phyloP scores from a whole-genome alignment of 176 grass and related monocot species.

The Hyparrhenia diplandra region DNA sequence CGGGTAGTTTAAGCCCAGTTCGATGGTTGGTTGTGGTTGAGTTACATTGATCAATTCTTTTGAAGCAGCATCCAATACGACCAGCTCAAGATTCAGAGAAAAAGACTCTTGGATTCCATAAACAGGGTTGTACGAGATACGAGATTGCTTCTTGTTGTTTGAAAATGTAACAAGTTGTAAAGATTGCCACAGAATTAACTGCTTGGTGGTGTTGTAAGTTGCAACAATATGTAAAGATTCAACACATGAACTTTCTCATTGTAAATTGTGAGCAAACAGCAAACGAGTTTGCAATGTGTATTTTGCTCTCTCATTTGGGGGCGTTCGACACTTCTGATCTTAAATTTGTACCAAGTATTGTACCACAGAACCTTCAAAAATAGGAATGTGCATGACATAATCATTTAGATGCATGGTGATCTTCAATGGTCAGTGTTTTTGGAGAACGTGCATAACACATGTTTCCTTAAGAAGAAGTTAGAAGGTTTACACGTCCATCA shows the following conservation, averaged over 20 bases:
- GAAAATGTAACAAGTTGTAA: constrained; percentile 22
- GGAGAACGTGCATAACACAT: no score
- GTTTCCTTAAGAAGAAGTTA: no score
- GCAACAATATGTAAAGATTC: constrained; percentile 12
- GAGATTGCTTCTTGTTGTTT: not conserved
- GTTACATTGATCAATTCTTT: not conserved
- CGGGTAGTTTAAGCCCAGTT: not conserved
- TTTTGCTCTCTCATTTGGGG: not conserved
- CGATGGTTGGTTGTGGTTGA: not conserved
- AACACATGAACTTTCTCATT: not conserved
- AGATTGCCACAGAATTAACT: no score
- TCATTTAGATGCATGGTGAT: not conserved
- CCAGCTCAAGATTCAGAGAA: not conserved
- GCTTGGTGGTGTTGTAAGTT: not conserved
- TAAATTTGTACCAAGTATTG: not conserved
- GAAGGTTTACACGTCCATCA: no score
- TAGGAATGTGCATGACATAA: not conserved
- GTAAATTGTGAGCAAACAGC: not conserved
- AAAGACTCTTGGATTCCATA: not conserved
- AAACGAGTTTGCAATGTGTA: not conserved
- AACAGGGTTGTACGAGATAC: constrained; percentile 5
- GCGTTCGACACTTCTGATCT: not conserved
- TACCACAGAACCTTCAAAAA: not conserved
- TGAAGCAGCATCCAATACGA: not conserved
- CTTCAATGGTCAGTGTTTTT: no score